Conservation (phyloP, 108 stramenopile genomes). For the Bacterosira constricta region DNA sequence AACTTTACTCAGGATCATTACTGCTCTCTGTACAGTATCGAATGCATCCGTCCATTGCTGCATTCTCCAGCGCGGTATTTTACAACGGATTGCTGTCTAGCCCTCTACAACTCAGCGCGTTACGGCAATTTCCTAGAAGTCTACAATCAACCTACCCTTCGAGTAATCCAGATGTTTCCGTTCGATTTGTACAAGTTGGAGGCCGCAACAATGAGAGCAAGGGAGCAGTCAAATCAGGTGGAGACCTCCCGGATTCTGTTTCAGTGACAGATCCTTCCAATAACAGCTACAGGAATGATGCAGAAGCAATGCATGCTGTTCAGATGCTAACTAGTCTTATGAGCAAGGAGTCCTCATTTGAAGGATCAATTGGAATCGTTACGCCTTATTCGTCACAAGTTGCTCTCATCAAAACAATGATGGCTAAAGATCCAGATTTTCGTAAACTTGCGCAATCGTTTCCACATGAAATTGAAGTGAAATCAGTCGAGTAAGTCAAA, state of each 20-base stretch:
- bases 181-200: conserved; percentile 73
- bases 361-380: conserved; percentile 86
- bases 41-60: conserved; percentile 97
- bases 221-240: conserved; percentile 40
- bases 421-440: conserved; percentile 60
- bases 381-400: conserved; percentile 97
- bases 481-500: conserved; percentile 82
- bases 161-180: conserved; percentile 31
- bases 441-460: conserved; percentile 42
- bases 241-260: conserved; percentile 6
- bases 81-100: conserved; percentile 79
- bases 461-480: conserved; percentile 75
- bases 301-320: conserved; percentile 66
- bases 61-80: conserved; percentile 89
- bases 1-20: conserved; percentile 79
- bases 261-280: conserved; percentile 30
- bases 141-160: conserved; percentile 50
- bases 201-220: conserved; percentile 71
- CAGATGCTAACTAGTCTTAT: conserved; percentile 56
- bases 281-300: conserved; percentile 61
- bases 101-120: conserved; percentile 53
- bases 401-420: conserved; percentile 75
- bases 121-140: conserved; percentile 58
- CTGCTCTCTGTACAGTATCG: conserved; percentile 93
- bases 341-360: conserved; percentile 30